Conservation (phyloP, 768 basidiomycete species). For the Suillus subluteus region DNA sequence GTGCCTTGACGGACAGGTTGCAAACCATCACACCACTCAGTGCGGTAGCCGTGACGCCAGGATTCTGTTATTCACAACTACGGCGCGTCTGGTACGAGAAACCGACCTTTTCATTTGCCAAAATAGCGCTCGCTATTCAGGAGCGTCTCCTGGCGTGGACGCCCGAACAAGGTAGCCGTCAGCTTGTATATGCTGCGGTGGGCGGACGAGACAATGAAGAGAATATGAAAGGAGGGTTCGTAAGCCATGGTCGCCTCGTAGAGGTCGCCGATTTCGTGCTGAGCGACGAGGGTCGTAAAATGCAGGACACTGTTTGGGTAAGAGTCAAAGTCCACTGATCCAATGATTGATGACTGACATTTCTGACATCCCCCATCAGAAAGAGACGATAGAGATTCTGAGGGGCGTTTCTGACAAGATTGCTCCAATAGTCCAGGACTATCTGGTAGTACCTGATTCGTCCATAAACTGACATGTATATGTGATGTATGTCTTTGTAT, state of each 20-base stretch:
- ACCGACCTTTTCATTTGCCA: not conserved
- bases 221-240: constrained; percentile 25
- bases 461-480: not conserved
- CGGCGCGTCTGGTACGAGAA: constrained; percentile 10
- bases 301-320: constrained; percentile 40
- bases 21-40: constrained; percentile 26
- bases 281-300: constrained; percentile 30
- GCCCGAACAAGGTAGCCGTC: constrained; percentile 38
- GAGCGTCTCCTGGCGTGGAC: constrained; percentile 23
- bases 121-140: constrained; percentile 4
- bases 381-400: constrained; percentile 27
- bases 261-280: constrained; percentile 39
- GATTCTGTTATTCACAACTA: constrained; percentile 35
- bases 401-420: constrained; percentile 17
- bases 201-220: constrained; percentile 26
- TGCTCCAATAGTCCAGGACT: constrained; percentile 16
- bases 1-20: constrained; percentile 28
- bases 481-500: too few relatives aligned
- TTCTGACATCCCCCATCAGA: constrained; percentile 10
- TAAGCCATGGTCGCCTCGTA: constrained; percentile 16
- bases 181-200: constrained; percentile 36
- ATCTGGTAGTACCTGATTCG: constrained; percentile 9
- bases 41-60: constrained; percentile 32
- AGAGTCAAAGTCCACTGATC: constrained; percentile 13
- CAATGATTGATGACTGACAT: too few relatives aligned